A percentile compares a stretch with the other conserved stretches of the same genome.
These are phyloP conservation scores for Pseudocercospora vitis DNA, from an alignment of 2,329 filamentous ascomycete species.

Conservation along the genomic window DNA sequence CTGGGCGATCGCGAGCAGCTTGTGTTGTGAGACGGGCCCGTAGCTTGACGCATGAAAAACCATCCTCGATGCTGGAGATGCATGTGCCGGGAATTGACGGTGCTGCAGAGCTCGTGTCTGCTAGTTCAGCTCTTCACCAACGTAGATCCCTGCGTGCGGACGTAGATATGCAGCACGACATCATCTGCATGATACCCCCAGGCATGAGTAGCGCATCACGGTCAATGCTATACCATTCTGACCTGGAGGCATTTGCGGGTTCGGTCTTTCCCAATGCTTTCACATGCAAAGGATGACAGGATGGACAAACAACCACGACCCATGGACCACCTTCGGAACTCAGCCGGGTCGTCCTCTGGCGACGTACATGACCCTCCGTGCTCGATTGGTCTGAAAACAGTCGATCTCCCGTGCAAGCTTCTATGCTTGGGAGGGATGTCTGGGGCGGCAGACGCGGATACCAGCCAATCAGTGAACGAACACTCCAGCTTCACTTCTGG, in stretches of 20 bases:
- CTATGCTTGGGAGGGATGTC: conserved; percentile 3
- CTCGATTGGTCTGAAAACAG: conserved; percentile 1
- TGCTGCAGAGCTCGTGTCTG: conserved; percentile 5
- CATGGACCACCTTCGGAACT: neutral
- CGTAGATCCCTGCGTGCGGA: conserved; percentile 6
- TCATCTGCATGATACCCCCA: conserved; percentile 1
- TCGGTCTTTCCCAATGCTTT: neutral
- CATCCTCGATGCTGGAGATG: neutral
- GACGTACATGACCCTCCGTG: neutral
- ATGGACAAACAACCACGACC: neutral
- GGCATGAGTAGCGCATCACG: neutral
- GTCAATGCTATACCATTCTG: neutral
- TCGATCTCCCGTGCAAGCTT: conserved; percentile 3
- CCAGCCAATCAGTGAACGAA: neutral
- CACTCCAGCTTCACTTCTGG: neutral
- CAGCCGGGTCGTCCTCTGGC: neutral
- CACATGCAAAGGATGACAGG: conserved; percentile 7
- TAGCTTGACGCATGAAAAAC: neutral
- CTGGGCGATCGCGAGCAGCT: neutral
- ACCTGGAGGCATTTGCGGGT: neutral
- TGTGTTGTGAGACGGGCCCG: neutral
- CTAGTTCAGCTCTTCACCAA: neutral
- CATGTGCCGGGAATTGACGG: conserved; percentile 6
- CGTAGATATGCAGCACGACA: conserved; percentile 6
- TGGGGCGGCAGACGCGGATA: conserved; percentile 6